Percentiles rank a stretch among this genome's conserved stretches.
Evolutionary conservation across 495 filamentous ascomycete genomes (phyloP).

Genomic region (Aspergillus nidulans): DNA sequence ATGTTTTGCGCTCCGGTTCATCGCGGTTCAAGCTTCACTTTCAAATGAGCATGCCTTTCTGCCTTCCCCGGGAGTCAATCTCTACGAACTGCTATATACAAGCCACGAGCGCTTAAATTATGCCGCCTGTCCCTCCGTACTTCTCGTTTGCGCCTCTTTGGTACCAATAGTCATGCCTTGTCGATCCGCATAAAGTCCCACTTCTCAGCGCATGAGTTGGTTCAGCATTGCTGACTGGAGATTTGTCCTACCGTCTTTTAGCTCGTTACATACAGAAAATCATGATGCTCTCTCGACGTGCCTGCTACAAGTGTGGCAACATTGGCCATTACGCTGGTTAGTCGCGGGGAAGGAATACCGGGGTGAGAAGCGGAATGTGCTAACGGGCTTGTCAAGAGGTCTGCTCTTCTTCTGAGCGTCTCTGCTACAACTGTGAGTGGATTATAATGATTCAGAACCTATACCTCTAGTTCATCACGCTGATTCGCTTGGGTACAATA

Average conservation of each 20-base stretch:
- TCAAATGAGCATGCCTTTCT: neutral
- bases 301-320: constrained; percentile 99
- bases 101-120: neutral
- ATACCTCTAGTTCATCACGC: constrained; percentile 4
- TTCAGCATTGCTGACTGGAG: constrained; percentile 16
- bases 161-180: neutral
- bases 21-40: constrained; percentile 1
- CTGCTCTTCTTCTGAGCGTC: constrained; percentile 91
- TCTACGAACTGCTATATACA: neutral
- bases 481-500: constrained; percentile 32
- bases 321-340: constrained; percentile 93
- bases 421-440: constrained; percentile 96
- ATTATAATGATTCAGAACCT: constrained; percentile 8
- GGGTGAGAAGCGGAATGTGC: constrained; percentile 7
- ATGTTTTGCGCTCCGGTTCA: neutral
- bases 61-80: neutral
- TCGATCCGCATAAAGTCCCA: neutral
- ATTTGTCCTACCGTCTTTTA: constrained; percentile 6
- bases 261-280: constrained; percentile 44
- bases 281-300: constrained; percentile 94
- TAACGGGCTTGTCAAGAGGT: constrained; percentile 58
- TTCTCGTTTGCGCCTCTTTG: neutral
- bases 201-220: constrained; percentile 1
- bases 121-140: neutral
- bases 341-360: constrained; percentile 22